Evolutionary conservation across 2,329 filamentous ascomycete species (phyloP).

Genomic region (Ophiostoma himal-ulmi): DNA sequence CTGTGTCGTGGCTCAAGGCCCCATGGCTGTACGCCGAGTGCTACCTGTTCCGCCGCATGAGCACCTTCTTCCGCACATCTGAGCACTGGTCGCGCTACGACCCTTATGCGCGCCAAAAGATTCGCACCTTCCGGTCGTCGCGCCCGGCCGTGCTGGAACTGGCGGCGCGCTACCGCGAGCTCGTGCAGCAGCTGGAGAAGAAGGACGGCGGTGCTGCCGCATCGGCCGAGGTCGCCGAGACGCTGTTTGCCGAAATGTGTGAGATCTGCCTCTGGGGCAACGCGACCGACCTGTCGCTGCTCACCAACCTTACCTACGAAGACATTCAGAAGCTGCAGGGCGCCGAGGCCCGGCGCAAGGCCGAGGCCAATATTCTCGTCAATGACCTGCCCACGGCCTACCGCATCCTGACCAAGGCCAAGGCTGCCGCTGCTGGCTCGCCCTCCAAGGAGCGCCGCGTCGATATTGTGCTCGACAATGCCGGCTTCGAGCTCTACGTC

Average conservation of each 20-base stretch:
- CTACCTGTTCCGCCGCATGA: slow-evolving; percentile 87
- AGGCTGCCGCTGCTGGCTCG: slow-evolving; percentile 25
- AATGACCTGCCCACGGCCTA: slow-evolving; percentile 62
- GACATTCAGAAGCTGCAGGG: slow-evolving; percentile 97
- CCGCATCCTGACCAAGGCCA: slow-evolving; percentile 27
- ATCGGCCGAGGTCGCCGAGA: slow-evolving; percentile 42
- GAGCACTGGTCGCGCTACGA: slow-evolving; percentile 86
- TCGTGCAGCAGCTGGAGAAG: slow-evolving; percentile 60
- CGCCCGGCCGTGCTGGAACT: slow-evolving; percentile 57
- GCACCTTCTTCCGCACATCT: slow-evolving; percentile 68
- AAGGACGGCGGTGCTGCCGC: slow-evolving; percentile 59
- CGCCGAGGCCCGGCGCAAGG: slow-evolving; percentile 73
- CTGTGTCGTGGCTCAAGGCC: slow-evolving; percentile 72
- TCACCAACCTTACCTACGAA: slow-evolving; percentile 86
- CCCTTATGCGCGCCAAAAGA: slow-evolving; percentile 83
- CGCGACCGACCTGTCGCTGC: slow-evolving; percentile 84
- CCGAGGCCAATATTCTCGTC: slow-evolving; percentile 85
- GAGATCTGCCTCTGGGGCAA: slow-evolving; percentile 98
- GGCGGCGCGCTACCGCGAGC: slow-evolving; percentile 43
- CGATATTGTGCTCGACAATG: slow-evolving; percentile 94
- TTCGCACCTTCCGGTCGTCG: slow-evolving; percentile 85
- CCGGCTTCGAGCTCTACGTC: slow-evolving; percentile 94
- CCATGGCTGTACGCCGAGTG: slow-evolving; percentile 92
- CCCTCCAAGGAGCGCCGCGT: slow-evolving; percentile 58
- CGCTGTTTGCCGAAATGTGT: slow-evolving; percentile 86